Conservation (phyloP, 805 yeast species). For the Kodamaea neixiangensis region DNA sequence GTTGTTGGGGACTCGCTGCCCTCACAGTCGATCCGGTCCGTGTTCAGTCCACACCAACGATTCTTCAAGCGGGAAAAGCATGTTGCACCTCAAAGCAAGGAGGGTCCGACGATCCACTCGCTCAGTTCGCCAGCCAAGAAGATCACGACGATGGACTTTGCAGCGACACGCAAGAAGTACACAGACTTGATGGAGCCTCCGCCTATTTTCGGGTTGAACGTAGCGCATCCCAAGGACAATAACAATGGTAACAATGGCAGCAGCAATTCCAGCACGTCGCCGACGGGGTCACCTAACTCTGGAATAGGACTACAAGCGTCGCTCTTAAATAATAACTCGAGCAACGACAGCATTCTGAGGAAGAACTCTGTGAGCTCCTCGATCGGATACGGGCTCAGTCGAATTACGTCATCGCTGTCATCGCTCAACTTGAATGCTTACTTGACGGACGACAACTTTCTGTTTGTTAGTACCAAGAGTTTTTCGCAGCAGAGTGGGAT, state of each 20-base stretch:
- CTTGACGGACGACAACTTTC: constrained; percentile 35
- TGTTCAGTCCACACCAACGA: constrained; percentile 42
- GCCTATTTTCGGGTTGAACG: constrained; percentile 27
- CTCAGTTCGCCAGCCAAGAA: constrained; percentile 25
- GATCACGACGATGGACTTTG: constrained; percentile 9
- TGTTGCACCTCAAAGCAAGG: constrained; percentile 5
- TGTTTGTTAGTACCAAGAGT: constrained; percentile 6
- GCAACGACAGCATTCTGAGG: constrained; percentile 4
- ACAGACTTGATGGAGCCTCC: constrained; percentile 41
- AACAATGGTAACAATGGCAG: not conserved
- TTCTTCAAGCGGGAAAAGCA: constrained; percentile 32
- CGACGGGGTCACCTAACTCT: not conserved
- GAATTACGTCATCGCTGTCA: constrained; percentile 42
- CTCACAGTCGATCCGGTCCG: constrained; percentile 23
- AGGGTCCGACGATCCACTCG: constrained; percentile 35
- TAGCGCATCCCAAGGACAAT: constrained; percentile 9
- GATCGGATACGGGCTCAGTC: constrained; percentile 24
- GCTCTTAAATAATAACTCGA: constrained; percentile 1
- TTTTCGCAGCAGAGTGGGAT: constrained; percentile 3
- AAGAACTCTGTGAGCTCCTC: constrained; percentile 18
- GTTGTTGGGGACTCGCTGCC: constrained; percentile 44
- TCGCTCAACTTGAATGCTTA: constrained; percentile 45
- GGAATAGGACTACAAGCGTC: constrained; percentile 9
- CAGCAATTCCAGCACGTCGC: constrained; percentile 3
- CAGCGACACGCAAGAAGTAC: constrained; percentile 16